Evolutionary conservation across 2,329 filamentous ascomycete species (phyloP), one percentile per base, ranked within the genome.

Genomic region (Malbranchea cinnamomea): DNA sequence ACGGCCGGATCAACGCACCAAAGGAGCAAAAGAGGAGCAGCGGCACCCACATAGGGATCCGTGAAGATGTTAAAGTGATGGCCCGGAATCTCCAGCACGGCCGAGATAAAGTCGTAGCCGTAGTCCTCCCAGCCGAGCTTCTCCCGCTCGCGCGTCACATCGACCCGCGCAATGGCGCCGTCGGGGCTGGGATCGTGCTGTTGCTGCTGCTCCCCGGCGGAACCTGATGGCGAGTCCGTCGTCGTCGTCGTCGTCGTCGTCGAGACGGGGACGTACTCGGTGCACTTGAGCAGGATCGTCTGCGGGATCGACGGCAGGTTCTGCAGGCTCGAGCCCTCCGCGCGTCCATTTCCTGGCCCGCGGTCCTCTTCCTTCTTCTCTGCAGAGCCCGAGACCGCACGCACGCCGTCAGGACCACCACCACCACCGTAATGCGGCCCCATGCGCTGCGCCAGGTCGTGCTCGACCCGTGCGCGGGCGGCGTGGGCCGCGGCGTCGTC

Each of bases 31-130:
- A 29, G 15, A 12, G 21, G 18, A 21, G 19, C 22, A 9, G 17
- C 23, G 23, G 19, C 14, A 37, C 36, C 35, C 33, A 41, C 41
- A 31, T 40, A 26, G 7, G 34, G 26, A 14, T 37, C 31, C n/a
- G 22, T 17, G 22, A 43, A 40, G 23, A 43, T 30, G 20, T 40
- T 38, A 27, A 38, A 43, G 29, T 43, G 41, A 31, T 43, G 37
- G 6, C 39, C 41, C 2, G 39, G 37, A 11, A 43, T 35, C 19
- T 30, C 29, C n/a, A 40, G 27, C 9, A 41, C 37, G 1, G 31
- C 30, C 2, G 27, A 28, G 18, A 41, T 33, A 14, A 43, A 28
- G 19, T 43, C 32, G 15, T 37, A 24, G 7, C 27, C 30, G 26
- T 40, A 37, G 17, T 39, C 28, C 12, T 43, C 39, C 41, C 41